Base-by-base conservation (phyloP, 352 stramenopile genomes). In the Pythium aristosporum region DNA sequence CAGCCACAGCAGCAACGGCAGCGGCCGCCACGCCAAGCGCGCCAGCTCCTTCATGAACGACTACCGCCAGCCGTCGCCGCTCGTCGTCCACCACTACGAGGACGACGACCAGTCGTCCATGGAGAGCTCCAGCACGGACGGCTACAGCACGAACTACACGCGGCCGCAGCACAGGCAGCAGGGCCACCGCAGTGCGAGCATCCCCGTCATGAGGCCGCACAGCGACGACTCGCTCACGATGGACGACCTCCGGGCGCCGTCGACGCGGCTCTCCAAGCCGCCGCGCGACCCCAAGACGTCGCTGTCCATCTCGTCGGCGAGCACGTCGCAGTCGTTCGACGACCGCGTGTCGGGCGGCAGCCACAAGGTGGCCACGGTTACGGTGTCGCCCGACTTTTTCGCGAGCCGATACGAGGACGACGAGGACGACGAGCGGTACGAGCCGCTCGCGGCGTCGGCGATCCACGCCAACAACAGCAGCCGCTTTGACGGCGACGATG, bases 221-320 rank as follows among this genome's bases (percentile, higher is more conserved):
- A 62, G 58, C 34, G 61, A 73, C 37, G 55, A 55, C 15, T 32
- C 43, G 41, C 49, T 73, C 34, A 73, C 69, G 37, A 57, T 66
- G 30, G 54, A 66, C 21, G 57, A 54, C 41, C 63, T 50, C 57
- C 67, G 68, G 10, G 25, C 34, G 2, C 39, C 21, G 46, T 49
- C 54, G 30, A 2, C 50, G 32, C 50, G 32, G 34, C 44, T 57
- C 34, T 20, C 53, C 21, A 50, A 53, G 43, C 53, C 61, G 16
- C 52, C 53, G 37, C 34, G 43, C 20, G 44, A 58, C 28, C 34
- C 51, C 3, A 61, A 68, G 42, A 64, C 37, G 43, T 62, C 62
- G 53, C 57, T 80, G 54, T 87, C 78, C 15, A 79, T 87, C 68
- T 89, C 80, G n/a, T 86, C 74, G 8, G 67, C 68, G 1, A 87